Conservation (phyloP, 202 grass and related monocot genomes). For the Zoysia matrella region DNA sequence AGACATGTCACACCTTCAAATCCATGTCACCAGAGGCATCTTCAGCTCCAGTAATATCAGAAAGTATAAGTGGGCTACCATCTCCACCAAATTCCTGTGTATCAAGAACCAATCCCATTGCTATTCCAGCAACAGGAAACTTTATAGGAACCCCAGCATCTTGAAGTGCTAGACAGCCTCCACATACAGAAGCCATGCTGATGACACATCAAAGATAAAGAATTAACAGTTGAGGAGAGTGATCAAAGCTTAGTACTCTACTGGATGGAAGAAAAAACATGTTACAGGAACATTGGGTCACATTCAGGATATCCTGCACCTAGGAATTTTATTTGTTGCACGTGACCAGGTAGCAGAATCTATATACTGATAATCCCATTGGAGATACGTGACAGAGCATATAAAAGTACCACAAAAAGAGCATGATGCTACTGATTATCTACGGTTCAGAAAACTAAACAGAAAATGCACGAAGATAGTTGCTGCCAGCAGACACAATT, state of each 20-base stretch:
- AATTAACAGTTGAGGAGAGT: constrained; percentile 25
- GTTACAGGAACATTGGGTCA: constrained; percentile 12
- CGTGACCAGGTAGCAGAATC: constrained; percentile 8
- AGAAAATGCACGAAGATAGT: too few species aligned
- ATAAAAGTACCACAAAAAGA: constrained; percentile 23
- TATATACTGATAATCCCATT: constrained; percentile 22
- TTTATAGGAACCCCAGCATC: constrained; percentile 97
- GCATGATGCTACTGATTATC: neutral
- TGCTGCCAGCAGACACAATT: too few species aligned
- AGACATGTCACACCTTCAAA: constrained; percentile 69
- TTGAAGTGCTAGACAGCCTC: constrained; percentile 93
- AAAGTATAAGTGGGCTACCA: constrained; percentile 86
- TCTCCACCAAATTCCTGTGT: constrained; percentile 93
- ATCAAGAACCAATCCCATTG: constrained; percentile 98
- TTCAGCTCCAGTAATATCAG: constrained; percentile 97
- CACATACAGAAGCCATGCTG: constrained; percentile 99
- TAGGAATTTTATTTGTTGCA: neutral
- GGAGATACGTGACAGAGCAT: constrained; percentile 17
- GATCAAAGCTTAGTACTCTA: constrained; percentile 6
- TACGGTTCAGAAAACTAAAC: neutral
- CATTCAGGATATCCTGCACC: constrained; percentile 7
- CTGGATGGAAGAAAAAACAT: neutral
- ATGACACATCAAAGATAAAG: constrained; percentile 27
- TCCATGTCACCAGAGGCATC: constrained; percentile 99
- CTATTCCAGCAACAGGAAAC: constrained; percentile 91